These are phyloP conservation scores for Magnolia officinalis DNA, from an alignment of 164 flowering plant species.

Conservation along the genomic window DNA sequence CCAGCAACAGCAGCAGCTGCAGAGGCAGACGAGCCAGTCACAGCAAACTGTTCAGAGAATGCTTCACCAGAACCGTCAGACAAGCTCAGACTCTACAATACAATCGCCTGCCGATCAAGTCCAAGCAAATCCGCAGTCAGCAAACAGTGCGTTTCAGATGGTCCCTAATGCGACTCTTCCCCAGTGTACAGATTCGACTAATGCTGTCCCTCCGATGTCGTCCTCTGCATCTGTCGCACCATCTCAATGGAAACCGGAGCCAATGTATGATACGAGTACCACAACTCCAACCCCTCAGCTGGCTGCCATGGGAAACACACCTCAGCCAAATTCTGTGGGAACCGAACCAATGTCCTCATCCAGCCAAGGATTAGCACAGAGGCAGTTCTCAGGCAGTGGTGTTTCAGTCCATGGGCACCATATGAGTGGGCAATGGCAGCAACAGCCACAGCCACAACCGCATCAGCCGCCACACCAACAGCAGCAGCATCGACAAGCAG, in stretches of 20 bases:
- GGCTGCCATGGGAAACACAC: constrained; percentile 30
- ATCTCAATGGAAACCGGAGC: constrained; percentile 47
- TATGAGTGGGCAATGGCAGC: constrained; percentile 39
- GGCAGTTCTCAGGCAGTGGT: constrained; percentile 48
- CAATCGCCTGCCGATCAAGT: constrained; percentile 34
- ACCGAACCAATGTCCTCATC: constrained; percentile 32
- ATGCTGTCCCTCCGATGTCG: constrained; percentile 28
- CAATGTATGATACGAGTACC: constrained; percentile 32
- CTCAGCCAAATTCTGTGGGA: constrained; percentile 19
- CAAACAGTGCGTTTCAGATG: constrained; percentile 27
- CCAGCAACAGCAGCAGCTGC: constrained; percentile 8
- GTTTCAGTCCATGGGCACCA: constrained; percentile 30
- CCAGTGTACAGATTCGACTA: constrained; percentile 35
- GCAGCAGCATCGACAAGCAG: constrained; percentile 23
- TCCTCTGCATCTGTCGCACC: constrained; percentile 23
- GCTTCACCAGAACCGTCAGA: constrained; percentile 40
- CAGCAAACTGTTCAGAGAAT: constrained; percentile 41
- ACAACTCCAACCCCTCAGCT: constrained; percentile 30
- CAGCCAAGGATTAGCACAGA: constrained; percentile 35
- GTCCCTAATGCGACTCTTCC: constrained; percentile 21
- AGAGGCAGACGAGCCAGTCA: constrained; percentile 43
- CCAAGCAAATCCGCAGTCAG: constrained; percentile 33
- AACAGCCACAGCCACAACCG: constrained; percentile 21
- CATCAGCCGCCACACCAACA: constrained; percentile 15
- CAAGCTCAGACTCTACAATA: constrained; percentile 32